Percentiles rank a stretch among this genome's conserved stretches.
Conservation (phyloP, 495 filamentous ascomycete species). For the Elasticomyces elasticus region DNA sequence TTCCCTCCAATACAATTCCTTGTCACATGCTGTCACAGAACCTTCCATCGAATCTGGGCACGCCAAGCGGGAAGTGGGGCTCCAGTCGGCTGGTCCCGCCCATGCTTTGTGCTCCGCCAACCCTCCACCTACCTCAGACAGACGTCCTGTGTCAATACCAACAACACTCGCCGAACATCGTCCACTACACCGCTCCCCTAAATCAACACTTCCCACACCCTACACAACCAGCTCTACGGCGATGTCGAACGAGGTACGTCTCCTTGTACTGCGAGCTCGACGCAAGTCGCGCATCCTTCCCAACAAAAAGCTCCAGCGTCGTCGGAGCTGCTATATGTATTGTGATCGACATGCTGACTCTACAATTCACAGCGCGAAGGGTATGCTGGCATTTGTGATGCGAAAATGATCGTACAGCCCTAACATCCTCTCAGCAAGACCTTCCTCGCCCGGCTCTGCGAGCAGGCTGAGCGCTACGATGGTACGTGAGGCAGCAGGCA, state of each 20-base stretch:
- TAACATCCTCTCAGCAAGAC: constrained; percentile 73
- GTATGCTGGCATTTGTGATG: constrained; percentile 4
- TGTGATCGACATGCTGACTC: constrained; percentile 11
- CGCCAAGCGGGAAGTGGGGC: too few species aligned
- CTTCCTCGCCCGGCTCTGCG: constrained; percentile 98
- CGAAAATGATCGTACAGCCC: constrained; percentile 21
- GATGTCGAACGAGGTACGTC: constrained; percentile 22
- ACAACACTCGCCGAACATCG: not conserved
- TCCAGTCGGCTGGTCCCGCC: too few species aligned
- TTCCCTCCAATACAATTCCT: too few species aligned
- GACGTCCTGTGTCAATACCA: too few species aligned
- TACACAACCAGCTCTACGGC: not conserved
- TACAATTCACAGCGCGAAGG: constrained; percentile 13
- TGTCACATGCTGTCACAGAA: too few species aligned
- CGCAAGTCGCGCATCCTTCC: constrained; percentile 2
- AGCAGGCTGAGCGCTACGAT: constrained; percentile 99
- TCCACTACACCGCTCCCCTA: not conserved
- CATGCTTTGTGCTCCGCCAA: too few species aligned
- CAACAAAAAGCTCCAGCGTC: constrained; percentile 8
- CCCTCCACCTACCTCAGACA: too few species aligned
- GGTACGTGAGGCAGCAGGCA: constrained; percentile 53
- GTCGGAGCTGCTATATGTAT: not conserved
- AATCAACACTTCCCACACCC: not conserved
- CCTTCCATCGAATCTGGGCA: too few species aligned
- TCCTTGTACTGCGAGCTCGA: not conserved